Percentiles rank a stretch among this genome's conserved stretches.
Conservation (phyloP, 495 filamentous ascomycete genomes). For the Gamarada debralockiae region DNA sequence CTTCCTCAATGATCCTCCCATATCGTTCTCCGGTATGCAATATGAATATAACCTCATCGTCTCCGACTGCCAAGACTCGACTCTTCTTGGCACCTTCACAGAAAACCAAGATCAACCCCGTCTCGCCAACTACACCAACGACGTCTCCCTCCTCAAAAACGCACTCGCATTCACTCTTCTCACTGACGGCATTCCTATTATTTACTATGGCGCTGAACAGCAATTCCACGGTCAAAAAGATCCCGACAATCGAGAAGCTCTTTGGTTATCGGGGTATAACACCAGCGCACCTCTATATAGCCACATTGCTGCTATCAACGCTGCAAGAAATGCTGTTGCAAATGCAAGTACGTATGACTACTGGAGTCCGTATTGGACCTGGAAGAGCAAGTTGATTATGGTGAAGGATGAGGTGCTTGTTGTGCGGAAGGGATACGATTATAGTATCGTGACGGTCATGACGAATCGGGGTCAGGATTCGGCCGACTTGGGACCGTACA, state of each 20-base stretch:
- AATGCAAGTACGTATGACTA: not conserved
- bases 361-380: slow-evolving; percentile 6
- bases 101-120: slow-evolving; percentile 79
- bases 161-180: slow-evolving; percentile 50
- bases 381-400: not conserved
- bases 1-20: too few relatives aligned
- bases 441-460: not conserved
- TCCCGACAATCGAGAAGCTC: slow-evolving; percentile 1
- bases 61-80: slow-evolving; percentile 50
- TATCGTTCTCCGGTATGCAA: too few relatives aligned
- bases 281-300: not conserved
- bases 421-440: slow-evolving; percentile 4
- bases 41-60: not conserved
- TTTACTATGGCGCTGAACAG: slow-evolving; percentile 6
- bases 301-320: not conserved
- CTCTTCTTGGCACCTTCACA: slow-evolving; percentile 63
- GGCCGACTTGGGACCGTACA: not conserved
- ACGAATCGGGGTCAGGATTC: not conserved
- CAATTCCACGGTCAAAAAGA: not conserved
- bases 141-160: slow-evolving; percentile 57
- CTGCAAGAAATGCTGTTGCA: not conserved
- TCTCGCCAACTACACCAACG: slow-evolving; percentile 52
- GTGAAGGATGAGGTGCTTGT: not conserved
- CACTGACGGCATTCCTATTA: slow-evolving; percentile 55
- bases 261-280: slow-evolving; percentile 6